Base-by-base conservation (phyloP, 2,329 filamentous ascomycete species). In the Fusarium multiceps region DNA sequence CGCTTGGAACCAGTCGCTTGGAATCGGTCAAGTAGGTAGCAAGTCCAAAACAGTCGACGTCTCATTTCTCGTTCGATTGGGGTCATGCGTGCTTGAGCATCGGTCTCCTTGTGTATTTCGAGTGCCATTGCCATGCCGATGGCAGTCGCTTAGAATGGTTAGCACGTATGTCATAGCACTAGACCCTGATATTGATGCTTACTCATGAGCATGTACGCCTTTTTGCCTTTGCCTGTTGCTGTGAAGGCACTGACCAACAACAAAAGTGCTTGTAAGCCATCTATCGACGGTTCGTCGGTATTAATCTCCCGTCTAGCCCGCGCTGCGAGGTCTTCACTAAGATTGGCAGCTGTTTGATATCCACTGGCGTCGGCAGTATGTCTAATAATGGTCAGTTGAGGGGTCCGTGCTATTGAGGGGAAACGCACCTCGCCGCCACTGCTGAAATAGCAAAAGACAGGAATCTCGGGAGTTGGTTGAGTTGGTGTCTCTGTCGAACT, bases 21-120 rank as follows among this genome's bases (percentile, higher is more conserved):
- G 73, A 95, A 96, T n/a, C 92, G 88, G 76, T 97, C 93, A 79
- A 97, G 90, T 27, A 97, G 82, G 74, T 96, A 97, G 76, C 92
- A 95, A 4, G 92, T 90, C 93, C 93, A 97, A 79, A 97, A 97
- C 3, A 97, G 82, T n/a, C 92, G 87, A 57, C 93, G 85, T 47
- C 92, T 87, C 75, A 90, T 89, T 81, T 97, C 93, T 59, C 91
- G 87, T 76, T 97, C 93, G 6, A 88, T 82, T 0, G 89, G 85
- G 0, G 88, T 87, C 13, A 92, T 85, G 58, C 88, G 87, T 14
- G 88, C 82, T 53, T 88, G 87, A 8, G 84, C 76, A 25, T 93
- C 89, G 45, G 91, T 82, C 80, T 97, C 93, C 32, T 92, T 88
- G 76, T 97, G 92, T 5, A 96, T 83, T 75, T 94, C 92, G 13